phyloP scores from a whole-genome alignment of 148 eudicot genomes.

The Arctostaphylos glauca region DNA sequence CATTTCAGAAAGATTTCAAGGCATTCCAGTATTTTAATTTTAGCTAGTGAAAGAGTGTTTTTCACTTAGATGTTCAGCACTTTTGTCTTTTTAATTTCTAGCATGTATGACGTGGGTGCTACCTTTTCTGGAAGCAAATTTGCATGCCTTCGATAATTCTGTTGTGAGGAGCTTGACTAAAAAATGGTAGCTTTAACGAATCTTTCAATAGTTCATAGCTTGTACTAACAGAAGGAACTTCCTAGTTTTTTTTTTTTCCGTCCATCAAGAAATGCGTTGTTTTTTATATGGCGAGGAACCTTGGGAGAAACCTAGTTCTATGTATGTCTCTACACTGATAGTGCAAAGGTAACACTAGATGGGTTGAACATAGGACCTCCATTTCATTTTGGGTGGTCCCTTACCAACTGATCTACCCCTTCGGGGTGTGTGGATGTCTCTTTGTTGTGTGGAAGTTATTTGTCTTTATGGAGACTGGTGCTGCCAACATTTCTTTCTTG shows the following conservation, averaged over 20 bases:
- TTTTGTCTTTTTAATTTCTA: background rate
- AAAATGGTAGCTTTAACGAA: background rate
- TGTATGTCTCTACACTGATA: background rate
- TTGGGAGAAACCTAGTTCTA: background rate
- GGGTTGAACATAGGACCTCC: background rate
- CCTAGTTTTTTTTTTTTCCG: no score
- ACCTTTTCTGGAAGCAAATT: background rate
- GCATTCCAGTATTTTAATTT: background rate
- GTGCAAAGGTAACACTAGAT: background rate
- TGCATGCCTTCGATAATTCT: background rate
- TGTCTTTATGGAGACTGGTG: background rate
- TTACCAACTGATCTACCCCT: background rate
- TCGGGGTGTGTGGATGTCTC: background rate
- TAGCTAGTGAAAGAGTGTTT: background rate
- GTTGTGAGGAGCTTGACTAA: background rate
- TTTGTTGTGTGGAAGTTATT: background rate
- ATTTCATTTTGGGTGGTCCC: background rate
- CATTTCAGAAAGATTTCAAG: background rate
- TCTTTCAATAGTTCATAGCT: background rate
- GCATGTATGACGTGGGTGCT: background rate
- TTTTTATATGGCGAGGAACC: background rate
- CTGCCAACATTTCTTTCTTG: background rate
- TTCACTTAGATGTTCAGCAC: background rate
- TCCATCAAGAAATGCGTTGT: background rate
- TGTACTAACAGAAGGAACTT: background rate